Conservation (phyloP, 306 rosid genomes). For the Sechiopsis laciniata region DNA sequence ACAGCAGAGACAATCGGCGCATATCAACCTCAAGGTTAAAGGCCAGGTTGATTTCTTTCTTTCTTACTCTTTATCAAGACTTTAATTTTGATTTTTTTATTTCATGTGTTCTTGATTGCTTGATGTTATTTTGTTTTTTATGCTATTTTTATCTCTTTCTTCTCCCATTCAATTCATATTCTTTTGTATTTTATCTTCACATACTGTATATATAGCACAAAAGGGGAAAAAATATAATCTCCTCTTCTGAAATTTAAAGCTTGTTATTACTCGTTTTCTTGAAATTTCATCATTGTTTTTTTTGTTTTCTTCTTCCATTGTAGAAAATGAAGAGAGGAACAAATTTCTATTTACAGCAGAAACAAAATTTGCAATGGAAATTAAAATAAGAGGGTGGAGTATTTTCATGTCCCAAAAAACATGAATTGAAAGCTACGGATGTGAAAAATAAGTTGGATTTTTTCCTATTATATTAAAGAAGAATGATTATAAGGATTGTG, state of each 20-base stretch:
- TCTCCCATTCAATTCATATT: not conserved
- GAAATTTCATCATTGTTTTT: not conserved
- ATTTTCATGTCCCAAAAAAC: slow-evolving; percentile 2
- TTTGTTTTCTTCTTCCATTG: not conserved
- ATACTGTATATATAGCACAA: not conserved
- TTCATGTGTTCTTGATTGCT: no score
- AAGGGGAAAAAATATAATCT: not conserved
- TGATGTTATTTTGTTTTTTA: slow-evolving; percentile 3
- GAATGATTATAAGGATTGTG: no score
- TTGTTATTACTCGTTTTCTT: not conserved
- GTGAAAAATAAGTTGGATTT: not conserved
- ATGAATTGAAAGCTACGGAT: not conserved
- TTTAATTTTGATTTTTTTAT: no score
- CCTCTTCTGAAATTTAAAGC: not conserved
- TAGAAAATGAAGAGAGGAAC: slow-evolving; percentile 1
- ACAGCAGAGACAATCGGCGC: no score
- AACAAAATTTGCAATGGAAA: not conserved
- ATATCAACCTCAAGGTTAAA: no score
- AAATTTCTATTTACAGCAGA: slow-evolving; percentile 4
- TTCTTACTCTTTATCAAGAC: no score
- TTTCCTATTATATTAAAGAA: no score
- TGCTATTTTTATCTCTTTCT: not conserved
- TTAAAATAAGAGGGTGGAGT: not conserved
- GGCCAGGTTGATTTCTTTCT: no score
- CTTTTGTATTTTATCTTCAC: not conserved